phyloP scores from a whole-genome alignment of 768 basidiomycete species.

The Mycena haematopus region DNA sequence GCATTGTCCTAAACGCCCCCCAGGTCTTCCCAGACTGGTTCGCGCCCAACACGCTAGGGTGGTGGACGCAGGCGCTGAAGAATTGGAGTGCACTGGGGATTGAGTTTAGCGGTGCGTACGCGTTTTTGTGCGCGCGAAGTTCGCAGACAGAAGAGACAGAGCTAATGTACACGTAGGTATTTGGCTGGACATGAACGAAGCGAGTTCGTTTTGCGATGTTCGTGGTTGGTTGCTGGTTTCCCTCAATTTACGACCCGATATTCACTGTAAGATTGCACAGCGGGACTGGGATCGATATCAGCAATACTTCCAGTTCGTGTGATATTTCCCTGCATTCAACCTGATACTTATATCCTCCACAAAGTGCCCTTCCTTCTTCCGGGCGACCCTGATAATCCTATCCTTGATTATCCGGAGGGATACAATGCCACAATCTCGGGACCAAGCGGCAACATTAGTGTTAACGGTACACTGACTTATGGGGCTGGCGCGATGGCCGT shows the following conservation, averaged over 20 bases:
- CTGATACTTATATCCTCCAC: background rate
- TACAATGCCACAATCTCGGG: conserved; percentile 69
- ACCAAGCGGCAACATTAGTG: conserved; percentile 76
- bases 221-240: conserved; percentile 47
- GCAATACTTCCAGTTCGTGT: conserved; percentile 47
- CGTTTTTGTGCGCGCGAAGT: background rate
- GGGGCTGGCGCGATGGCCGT: conserved; percentile 25
- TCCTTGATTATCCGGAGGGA: conserved; percentile 74
- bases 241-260: background rate
- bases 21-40: conserved; percentile 72
- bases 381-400: conserved; percentile 57
- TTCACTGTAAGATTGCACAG: conserved; percentile 39
- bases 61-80: conserved; percentile 66
- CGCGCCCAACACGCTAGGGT: conserved; percentile 52
- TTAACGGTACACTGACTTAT: conserved; percentile 69
- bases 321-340: background rate
- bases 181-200: conserved; percentile 77
- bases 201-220: conserved; percentile 67
- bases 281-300: conserved; percentile 62
- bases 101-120: conserved; percentile 42
- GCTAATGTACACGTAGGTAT: conserved; percentile 43
- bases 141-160: no score
- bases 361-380: conserved; percentile 61
- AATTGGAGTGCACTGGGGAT: conserved; percentile 62
- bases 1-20: no score